Evolutionary conservation across 2,329 filamentous ascomycete species (phyloP).

Genomic region (Fusarium secorum): DNA sequence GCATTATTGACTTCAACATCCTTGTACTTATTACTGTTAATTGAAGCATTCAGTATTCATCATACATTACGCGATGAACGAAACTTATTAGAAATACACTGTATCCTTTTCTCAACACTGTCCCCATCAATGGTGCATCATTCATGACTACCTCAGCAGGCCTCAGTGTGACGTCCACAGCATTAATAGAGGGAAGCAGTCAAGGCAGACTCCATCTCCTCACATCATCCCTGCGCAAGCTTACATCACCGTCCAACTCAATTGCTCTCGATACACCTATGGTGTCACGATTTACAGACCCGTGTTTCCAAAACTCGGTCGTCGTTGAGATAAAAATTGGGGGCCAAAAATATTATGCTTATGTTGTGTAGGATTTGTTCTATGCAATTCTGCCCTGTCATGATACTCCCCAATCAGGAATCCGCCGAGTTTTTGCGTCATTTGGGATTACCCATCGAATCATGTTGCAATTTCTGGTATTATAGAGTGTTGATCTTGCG

Average conservation of each 20-base stretch:
- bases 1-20: not conserved
- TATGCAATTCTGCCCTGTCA: slow-evolving; percentile 58
- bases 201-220: slow-evolving; percentile 21
- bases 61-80: not conserved
- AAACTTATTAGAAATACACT: slow-evolving; percentile 4
- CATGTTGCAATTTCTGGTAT: not conserved
- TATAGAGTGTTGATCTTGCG: not conserved
- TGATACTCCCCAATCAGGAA: slow-evolving; percentile 50
- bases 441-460: not conserved
- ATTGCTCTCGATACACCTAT: not conserved
- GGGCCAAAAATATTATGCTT: slow-evolving; percentile 14
- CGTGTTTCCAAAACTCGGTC: slow-evolving; percentile 53
- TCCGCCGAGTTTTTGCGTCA: slow-evolving; percentile 46
- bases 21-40: not conserved
- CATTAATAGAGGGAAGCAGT: not conserved
- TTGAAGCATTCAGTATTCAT: not conserved
- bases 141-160: not conserved
- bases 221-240: slow-evolving; percentile 63
- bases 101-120: not conserved
- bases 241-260: slow-evolving; percentile 47
- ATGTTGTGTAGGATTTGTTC: slow-evolving; percentile 66
- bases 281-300: not conserved
- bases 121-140: not conserved
- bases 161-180: not conserved
- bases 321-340: slow-evolving; percentile 32